A percentile compares a stretch with the other conserved stretches of the same genome.
Conservation (phyloP, 371 early-diverging fungal genomes). For the Syncephalastrum monosporum region DNA sequence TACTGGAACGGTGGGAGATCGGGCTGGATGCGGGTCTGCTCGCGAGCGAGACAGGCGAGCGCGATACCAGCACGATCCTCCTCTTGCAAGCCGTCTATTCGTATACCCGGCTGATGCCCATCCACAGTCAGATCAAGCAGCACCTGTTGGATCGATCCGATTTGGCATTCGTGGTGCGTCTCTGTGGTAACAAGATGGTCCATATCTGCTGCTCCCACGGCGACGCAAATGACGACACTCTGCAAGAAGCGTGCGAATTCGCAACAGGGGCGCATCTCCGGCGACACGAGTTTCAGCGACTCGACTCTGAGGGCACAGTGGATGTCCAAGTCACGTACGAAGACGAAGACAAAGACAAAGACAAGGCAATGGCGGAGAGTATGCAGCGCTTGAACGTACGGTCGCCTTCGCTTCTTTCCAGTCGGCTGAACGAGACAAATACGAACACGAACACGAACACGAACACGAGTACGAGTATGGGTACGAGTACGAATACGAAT, state of each 20-base stretch:
- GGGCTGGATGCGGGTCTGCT: conserved; percentile 11
- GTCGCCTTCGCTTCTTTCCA: conserved; percentile 3
- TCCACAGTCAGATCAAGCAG: conserved; percentile 42
- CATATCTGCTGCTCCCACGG: conserved; percentile 17
- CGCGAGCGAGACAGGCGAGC: conserved; percentile 7
- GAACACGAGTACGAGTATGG: too few relatives aligned
- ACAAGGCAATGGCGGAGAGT: conserved; percentile 7
- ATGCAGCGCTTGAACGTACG: conserved; percentile 4
- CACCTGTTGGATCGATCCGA: conserved; percentile 20
- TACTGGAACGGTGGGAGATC: conserved; percentile 21
- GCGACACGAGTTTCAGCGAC: conserved; percentile 36
- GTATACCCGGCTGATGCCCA: conserved; percentile 57
- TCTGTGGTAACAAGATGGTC: conserved; percentile 7
- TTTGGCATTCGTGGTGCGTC: conserved; percentile 23
- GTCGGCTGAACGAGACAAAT: not conserved
- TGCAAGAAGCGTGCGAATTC: conserved; percentile 30
- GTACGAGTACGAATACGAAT: not conserved
- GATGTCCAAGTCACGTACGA: conserved; percentile 30
- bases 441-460: too few relatives aligned
- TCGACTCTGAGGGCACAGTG: conserved; percentile 26
- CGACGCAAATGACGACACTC: conserved; percentile 9
- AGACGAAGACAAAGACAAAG: conserved; percentile 1
- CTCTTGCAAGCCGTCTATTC: conserved; percentile 64
- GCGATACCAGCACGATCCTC: conserved; percentile 54
- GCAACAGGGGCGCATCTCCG: conserved; percentile 40